Evolutionary conservation across 768 basidiomycete species (phyloP).

Genomic region (Ramaria sp.): DNA sequence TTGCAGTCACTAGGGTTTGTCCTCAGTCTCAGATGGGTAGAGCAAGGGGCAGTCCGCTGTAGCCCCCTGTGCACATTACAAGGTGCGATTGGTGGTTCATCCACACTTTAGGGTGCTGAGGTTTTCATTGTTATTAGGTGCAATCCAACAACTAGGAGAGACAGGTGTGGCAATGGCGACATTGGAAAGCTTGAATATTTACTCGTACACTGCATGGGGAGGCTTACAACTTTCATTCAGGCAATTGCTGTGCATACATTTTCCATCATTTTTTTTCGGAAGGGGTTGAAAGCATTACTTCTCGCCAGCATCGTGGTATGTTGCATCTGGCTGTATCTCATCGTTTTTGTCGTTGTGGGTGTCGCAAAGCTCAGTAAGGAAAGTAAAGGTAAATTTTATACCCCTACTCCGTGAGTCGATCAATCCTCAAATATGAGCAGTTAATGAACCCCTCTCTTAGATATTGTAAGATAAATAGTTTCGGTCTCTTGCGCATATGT

Average conservation of each 20-base stretch:
- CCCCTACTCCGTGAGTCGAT: background rate
- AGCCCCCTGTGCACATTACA: conserved; percentile 28
- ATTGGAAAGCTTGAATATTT: conserved; percentile 23
- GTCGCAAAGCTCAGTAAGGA: conserved; percentile 17
- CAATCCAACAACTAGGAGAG: conserved; percentile 31
- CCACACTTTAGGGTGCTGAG: background rate
- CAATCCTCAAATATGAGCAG: no score
- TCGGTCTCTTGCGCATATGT: background rate
- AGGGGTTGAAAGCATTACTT: conserved; percentile 15
- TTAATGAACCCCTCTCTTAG: no score
- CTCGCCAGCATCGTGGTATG: background rate
- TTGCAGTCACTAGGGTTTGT: conserved; percentile 28
- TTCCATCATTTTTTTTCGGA: conserved; percentile 19
- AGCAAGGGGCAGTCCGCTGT: conserved; percentile 21
- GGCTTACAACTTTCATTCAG: conserved; percentile 18
- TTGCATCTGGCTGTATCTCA: background rate
- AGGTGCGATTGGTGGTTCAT: conserved; percentile 15
- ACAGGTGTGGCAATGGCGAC: conserved; percentile 27
- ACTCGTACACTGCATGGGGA: no score
- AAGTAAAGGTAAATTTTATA: background rate
- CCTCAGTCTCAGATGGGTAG: conserved; percentile 27
- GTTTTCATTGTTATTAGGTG: conserved; percentile 16
- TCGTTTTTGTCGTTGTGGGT: background rate
- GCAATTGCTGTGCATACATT: conserved; percentile 31
- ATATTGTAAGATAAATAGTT: no score